Evolutionary conservation across 306 rosid species (phyloP).

Genomic region (Urtica urens): DNA sequence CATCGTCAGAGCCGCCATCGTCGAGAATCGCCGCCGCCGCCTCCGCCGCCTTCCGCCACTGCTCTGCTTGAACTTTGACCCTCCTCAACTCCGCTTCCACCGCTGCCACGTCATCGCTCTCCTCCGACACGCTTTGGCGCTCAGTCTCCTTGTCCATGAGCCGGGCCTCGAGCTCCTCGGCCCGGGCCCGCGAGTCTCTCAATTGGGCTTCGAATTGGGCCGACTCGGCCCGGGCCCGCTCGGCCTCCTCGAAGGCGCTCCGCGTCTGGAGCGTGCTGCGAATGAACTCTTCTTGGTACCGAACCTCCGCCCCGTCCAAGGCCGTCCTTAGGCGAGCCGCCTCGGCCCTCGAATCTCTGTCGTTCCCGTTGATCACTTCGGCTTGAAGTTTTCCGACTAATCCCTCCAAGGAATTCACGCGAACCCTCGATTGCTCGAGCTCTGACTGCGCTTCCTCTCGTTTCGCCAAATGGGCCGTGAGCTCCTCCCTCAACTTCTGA

Average conservation of each 20-base stretch:
- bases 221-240: slow-evolving; percentile 48
- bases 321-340: slow-evolving; percentile 54
- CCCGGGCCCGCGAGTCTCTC: slow-evolving; percentile 30
- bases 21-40: slow-evolving; percentile 80
- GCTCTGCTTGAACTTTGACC: slow-evolving; percentile 81
- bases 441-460: slow-evolving; percentile 38
- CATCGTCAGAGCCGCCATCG: slow-evolving; percentile 52
- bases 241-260: slow-evolving; percentile 61
- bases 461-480: too few relatives aligned
- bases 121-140: slow-evolving; percentile 31
- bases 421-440: slow-evolving; percentile 63
- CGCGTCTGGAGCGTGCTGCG: slow-evolving; percentile 72
- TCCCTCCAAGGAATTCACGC: slow-evolving; percentile 56
- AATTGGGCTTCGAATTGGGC: slow-evolving; percentile 44
- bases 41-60: slow-evolving; percentile 97
- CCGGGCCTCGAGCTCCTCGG: slow-evolving; percentile 45
- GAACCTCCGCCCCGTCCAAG: slow-evolving; percentile 55
- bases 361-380: slow-evolving; percentile 22
- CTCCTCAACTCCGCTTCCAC: slow-evolving; percentile 66
- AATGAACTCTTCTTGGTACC: slow-evolving; percentile 76
- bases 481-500: too few relatives aligned
- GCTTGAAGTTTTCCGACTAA: slow-evolving; percentile 46
- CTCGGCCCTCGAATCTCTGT: slow-evolving; percentile 40
- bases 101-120: slow-evolving; percentile 26
- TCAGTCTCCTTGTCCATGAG: slow-evolving; percentile 49